phyloP scores from a whole-genome alignment of 306 rosid species.

The Cucumis melo region DNA sequence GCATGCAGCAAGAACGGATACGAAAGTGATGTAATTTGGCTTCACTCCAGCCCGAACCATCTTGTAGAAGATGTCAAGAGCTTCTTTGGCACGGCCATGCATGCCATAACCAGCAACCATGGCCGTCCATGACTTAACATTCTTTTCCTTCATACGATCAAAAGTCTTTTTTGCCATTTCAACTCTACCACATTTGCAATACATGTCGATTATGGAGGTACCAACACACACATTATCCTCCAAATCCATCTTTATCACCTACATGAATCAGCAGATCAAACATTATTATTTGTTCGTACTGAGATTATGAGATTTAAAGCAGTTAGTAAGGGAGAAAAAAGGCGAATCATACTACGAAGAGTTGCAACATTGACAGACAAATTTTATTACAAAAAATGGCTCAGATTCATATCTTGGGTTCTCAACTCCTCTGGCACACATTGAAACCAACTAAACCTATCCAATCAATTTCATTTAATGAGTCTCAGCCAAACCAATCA shows the following conservation, averaged over 20 bases:
- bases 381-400: not conserved
- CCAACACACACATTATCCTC: slow-evolving; percentile 50
- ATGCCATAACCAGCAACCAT: slow-evolving; percentile 71
- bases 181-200: slow-evolving; percentile 60
- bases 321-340: not conserved
- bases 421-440: not conserved
- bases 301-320: not conserved
- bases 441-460: not conserved
- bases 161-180: slow-evolving; percentile 65
- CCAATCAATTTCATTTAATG: no score
- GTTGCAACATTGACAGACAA: not conserved
- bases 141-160: slow-evolving; percentile 48
- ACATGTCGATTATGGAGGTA: slow-evolving; percentile 66
- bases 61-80: slow-evolving; percentile 40
- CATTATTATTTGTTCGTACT: not conserved
- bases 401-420: not conserved
- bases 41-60: slow-evolving; percentile 39
- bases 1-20: slow-evolving; percentile 63
- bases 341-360: not conserved
- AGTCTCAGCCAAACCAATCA: no score
- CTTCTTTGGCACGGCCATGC: slow-evolving; percentile 58
- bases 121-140: slow-evolving; percentile 66
- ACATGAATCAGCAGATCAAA: not conserved
- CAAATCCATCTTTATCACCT: slow-evolving; percentile 58
- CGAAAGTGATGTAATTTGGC: slow-evolving; percentile 54